Base-by-base conservation (phyloP, 495 filamentous ascomycete genomes). In the Annulohypoxylon maeteangense region DNA sequence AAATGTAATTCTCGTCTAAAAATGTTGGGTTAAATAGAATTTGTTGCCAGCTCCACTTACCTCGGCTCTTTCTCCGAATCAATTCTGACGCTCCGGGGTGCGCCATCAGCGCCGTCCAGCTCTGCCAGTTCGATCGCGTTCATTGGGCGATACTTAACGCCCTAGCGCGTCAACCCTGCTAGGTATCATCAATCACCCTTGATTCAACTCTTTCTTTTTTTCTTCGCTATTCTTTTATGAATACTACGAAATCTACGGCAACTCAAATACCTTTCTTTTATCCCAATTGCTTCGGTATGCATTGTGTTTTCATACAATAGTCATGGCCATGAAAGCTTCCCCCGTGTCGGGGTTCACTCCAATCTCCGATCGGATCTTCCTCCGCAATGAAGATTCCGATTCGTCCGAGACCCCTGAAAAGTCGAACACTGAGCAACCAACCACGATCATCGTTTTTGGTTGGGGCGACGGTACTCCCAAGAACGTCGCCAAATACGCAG, bases 391-490 rank as follows among this genome's bases (percentile, higher is more conserved):
- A 72, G 65, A 61, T 25, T 36, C 62, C n/a, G 32, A 60, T 36
- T 57, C 65, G 48, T 42, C 70, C 22, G 55, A 73, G 14, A 36
- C 59, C 55, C 14, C 61, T 31, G 32, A 54, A 16, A 62, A 62
- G n/a, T 22, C 57, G 5, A 27, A 63, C 11, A 22, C 20, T 3
- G 55, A 75, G 25, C 71, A 83, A 55, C 82, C 82, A 8, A 78
- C 78, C 23, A 79, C 80, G 2, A 68, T 84, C 34, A 64, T 84
- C 34, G 67, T 88, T 31, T 87, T 83, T 66, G 82, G 83, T 74
- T 88, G 86, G 86, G 86, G 86, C 58, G 86, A 88, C 62, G 85
- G 82, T 20, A 75, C 67, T 18, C 83, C 85, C 0, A 86, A 86
- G 54, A 74, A 87, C 67, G 76, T 88, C n/a, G 64, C 77, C 65